Conservation (phyloP, 2,329 filamentous ascomycete genomes). For the Xylariaceae sp. region DNA sequence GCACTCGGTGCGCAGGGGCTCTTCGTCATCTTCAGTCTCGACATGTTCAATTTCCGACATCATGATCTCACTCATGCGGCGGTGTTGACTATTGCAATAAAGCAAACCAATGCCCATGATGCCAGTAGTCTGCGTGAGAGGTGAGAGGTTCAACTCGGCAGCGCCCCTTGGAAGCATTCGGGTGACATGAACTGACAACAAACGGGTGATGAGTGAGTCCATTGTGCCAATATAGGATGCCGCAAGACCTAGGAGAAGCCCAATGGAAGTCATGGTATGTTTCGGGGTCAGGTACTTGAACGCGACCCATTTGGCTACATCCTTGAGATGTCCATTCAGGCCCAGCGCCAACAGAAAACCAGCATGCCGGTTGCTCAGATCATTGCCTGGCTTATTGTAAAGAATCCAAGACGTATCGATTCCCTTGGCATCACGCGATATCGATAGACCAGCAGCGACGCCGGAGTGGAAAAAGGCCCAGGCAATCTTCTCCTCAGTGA, state of each 20-base stretch:
- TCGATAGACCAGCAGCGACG: conserved; percentile 84
- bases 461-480: conserved; percentile 99
- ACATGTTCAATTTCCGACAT: conserved; percentile 91
- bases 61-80: conserved; percentile 98
- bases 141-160: conserved; percentile 88
- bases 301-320: conserved; percentile 93
- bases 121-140: conserved; percentile 88
- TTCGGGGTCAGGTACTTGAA: conserved; percentile 99
- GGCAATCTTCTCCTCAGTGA: conserved; percentile 92
- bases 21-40: conserved; percentile 73
- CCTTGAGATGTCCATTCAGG: conserved; percentile 89
- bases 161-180: conserved; percentile 88
- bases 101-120: conserved; percentile 95
- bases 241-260: conserved; percentile 83
- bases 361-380: conserved; percentile 92
- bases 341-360: conserved; percentile 88
- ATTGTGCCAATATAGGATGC: conserved; percentile 95
- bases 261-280: conserved; percentile 98
- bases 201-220: conserved; percentile 88
- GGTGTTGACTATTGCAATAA: conserved; percentile 92
- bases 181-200: conserved; percentile 93
- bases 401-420: conserved; percentile 99
- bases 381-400: conserved; percentile 84
- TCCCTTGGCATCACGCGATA: conserved; percentile 81
- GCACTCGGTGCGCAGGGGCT: conserved; percentile 85